Evolutionary conservation across 2,329 filamentous ascomycete genomes (phyloP).

Genomic region (Pseudogymnoascus sp.): DNA sequence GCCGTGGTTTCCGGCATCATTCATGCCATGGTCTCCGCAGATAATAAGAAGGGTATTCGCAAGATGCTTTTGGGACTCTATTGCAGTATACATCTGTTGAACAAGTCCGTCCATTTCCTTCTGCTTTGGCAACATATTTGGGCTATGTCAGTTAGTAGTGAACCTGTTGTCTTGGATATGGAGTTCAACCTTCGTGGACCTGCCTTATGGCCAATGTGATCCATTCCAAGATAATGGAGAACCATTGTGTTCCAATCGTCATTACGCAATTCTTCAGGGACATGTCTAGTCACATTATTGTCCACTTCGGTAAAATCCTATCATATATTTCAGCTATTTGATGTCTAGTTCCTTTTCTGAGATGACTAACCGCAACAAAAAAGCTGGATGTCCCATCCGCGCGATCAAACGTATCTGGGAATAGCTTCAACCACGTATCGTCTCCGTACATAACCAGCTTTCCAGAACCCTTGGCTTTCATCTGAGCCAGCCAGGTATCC

Average conservation of each 20-base stretch:
- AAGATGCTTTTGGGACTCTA: constrained; percentile 63
- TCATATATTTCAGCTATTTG: constrained; percentile 21
- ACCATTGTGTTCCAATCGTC: constrained; percentile 90
- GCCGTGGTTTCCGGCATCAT: constrained; percentile 93
- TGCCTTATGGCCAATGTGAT: constrained; percentile 96
- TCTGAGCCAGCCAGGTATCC: constrained; percentile 93
- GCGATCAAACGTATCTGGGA: constrained; percentile 78
- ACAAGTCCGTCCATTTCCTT: constrained; percentile 86
- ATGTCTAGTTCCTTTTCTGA: constrained; percentile 18
- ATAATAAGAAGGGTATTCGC: constrained; percentile 73
- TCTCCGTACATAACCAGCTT: constrained; percentile 93
- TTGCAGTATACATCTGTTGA: constrained; percentile 63
- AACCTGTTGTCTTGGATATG: background rate
- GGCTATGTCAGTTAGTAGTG: constrained; percentile 38
- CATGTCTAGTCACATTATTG: constrained; percentile 89
- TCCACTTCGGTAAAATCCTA: constrained; percentile 98
- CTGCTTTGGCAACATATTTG: constrained; percentile 90
- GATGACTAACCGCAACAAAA: constrained; percentile 76
- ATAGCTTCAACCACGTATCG: constrained; percentile 96
- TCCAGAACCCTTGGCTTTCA: constrained; percentile 62
- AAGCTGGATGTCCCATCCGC: constrained; percentile 94
- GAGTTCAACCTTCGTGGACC: constrained; percentile 64
- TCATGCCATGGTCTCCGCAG: constrained; percentile 98
- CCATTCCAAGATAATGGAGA: constrained; percentile 88
- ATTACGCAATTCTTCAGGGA: constrained; percentile 64